Conservation (phyloP, 2,329 filamentous ascomycete genomes). For the Simplicillium sp. region DNA sequence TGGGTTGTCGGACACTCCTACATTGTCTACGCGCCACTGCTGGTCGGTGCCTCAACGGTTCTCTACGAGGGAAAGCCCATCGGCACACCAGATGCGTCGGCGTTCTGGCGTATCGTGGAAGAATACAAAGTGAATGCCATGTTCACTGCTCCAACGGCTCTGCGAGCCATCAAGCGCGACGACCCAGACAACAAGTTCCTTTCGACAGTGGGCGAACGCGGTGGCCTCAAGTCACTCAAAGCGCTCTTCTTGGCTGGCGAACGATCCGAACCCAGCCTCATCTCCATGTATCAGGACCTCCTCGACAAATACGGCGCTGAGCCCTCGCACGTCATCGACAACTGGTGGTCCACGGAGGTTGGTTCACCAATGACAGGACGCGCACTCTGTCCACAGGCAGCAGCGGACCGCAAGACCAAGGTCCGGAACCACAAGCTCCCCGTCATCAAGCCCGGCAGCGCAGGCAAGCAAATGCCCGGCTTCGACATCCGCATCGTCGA, state of each 20-base stretch:
- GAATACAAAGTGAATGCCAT: constrained; percentile 78
- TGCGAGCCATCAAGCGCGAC: constrained; percentile 79
- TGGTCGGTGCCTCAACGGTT: constrained; percentile 77
- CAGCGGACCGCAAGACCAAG: constrained; percentile 37
- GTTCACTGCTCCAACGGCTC: constrained; percentile 79
- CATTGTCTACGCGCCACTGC: constrained; percentile 80
- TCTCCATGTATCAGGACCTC: constrained; percentile 71
- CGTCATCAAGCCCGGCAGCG: constrained; percentile 70
- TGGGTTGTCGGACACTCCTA: constrained; percentile 68
- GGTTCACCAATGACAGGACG: constrained; percentile 50
- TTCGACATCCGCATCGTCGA: constrained; percentile 83
- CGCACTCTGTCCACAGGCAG: constrained; percentile 47
- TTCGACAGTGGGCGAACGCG: constrained; percentile 50
- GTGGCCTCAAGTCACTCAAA: constrained; percentile 61
- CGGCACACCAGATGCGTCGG: constrained; percentile 77
- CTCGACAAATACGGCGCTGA: constrained; percentile 56
- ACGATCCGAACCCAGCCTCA: constrained; percentile 76
- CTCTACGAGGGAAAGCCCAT: constrained; percentile 92
- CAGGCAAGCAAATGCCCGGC: constrained; percentile 83
- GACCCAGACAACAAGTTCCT: constrained; percentile 67
- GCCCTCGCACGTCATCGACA: constrained; percentile 47
- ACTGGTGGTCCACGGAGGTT: constrained; percentile 53
- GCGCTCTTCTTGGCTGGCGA: constrained; percentile 84
- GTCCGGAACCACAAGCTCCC: constrained; percentile 32
- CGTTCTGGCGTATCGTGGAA: constrained; percentile 80